Evolutionary conservation across 176 grass and related monocot species (phyloP).

Genomic region (Carex myosuroides): DNA sequence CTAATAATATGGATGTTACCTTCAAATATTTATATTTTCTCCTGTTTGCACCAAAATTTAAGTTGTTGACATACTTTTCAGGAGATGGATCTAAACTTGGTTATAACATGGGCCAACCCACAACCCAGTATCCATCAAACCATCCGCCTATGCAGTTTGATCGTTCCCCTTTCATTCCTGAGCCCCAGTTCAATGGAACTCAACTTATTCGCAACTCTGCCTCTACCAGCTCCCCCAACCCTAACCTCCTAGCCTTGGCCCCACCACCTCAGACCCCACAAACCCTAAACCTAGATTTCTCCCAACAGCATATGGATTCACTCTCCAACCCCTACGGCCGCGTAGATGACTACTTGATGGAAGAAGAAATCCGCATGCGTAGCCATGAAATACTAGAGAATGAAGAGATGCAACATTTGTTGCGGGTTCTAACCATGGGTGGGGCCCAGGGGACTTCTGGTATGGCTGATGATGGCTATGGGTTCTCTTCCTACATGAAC

Average conservation of each 20-base stretch:
- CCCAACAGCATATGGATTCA: conserved; percentile 28
- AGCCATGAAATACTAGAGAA: conserved; percentile 92
- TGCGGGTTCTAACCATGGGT: conserved; percentile 57
- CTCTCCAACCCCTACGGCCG: conserved; percentile 32
- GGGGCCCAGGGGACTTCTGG: conserved; percentile 30
- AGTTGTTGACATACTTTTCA: conserved; percentile 28
- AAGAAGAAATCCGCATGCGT: conserved; percentile 73
- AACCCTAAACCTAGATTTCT: conserved; percentile 47
- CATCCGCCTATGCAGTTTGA: conserved; percentile 43
- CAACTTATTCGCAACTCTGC: conserved; percentile 11
- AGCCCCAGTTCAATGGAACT: conserved; percentile 45
- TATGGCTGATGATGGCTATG: conserved; percentile 34
- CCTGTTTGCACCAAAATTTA: neutral
- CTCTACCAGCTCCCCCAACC: conserved; percentile 33
- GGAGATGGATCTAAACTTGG: conserved; percentile 28
- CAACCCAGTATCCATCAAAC: conserved; percentile 34
- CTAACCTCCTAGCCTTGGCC: conserved; percentile 42
- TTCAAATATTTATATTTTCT: neutral
- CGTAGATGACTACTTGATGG: conserved; percentile 67
- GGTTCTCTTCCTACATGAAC: conserved; percentile 46
- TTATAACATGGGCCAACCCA: conserved; percentile 35
- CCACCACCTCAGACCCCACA: conserved; percentile 40
- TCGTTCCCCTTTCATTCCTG: conserved; percentile 35
- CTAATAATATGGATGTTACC: neutral
- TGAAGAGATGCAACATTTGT: conserved; percentile 93